A percentile compares a stretch with the other conserved stretches of the same genome.
phyloP scores from a whole-genome alignment of 2,329 filamentous ascomycete genomes.

The Calonectria pseudoturangicola region DNA sequence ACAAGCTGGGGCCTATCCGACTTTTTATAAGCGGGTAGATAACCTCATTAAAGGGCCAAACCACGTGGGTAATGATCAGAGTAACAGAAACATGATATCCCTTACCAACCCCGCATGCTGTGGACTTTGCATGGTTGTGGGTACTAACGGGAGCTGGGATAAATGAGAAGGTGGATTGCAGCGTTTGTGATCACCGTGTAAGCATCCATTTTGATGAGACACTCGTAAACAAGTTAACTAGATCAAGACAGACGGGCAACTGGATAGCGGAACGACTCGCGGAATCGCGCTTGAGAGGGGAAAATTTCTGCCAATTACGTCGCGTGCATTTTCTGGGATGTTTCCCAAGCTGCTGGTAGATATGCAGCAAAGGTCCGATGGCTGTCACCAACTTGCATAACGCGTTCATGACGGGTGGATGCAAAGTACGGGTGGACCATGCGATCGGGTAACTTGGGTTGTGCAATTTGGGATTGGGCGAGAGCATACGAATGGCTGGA shows the following conservation, averaged over 20 bases:
- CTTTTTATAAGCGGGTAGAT: conserved; percentile 1
- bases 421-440: not conserved
- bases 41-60: no score
- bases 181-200: conserved; percentile 3
- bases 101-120: conserved; percentile 11
- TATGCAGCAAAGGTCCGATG: not conserved
- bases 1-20: not conserved
- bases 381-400: not conserved
- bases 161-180: conserved; percentile 20
- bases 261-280: not conserved
- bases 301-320: not conserved
- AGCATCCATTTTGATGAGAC: not conserved
- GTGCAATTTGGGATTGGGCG: not conserved
- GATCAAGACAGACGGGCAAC: not conserved
- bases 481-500: conserved; percentile 7
- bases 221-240: not conserved
- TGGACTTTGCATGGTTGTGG: conserved; percentile 3
- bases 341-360: not conserved
- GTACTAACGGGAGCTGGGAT: not conserved
- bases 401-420: not conserved
- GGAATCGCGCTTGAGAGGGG: not conserved
- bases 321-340: not conserved
- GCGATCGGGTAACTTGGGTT: conserved; percentile 1
- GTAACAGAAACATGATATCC: not conserved
- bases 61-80: not conserved